A percentile compares a stretch with the other conserved stretches of the same genome.
These are phyloP conservation scores for Tricholoma sp. DNA, from an alignment of 768 basidiomycete species.

Conservation along the genomic window DNA sequence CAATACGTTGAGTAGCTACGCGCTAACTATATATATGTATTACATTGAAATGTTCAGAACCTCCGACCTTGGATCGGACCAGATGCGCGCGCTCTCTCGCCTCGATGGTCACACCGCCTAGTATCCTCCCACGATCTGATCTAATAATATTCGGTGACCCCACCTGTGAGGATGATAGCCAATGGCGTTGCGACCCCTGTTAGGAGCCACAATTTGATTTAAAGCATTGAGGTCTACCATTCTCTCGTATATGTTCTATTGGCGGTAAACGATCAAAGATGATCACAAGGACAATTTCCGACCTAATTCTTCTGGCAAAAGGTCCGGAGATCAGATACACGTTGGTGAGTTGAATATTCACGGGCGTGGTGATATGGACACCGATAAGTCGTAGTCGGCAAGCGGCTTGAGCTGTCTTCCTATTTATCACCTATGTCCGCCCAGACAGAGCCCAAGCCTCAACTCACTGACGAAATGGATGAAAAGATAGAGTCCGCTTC, in stretches of 20 bases:
- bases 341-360: conserved; percentile 20
- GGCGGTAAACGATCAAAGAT: conserved; percentile 8
- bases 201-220: no score
- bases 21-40: no score
- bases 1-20: no score
- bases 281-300: conserved; percentile 17
- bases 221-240: background rate
- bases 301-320: conserved; percentile 14
- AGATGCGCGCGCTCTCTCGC: no score
- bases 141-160: no score
- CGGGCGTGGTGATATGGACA: background rate
- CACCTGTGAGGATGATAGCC: no score
- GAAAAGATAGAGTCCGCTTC: conserved; percentile 26
- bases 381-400: conserved; percentile 8
- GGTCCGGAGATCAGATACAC: conserved; percentile 15
- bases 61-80: no score
- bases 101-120: no score
- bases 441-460: conserved; percentile 3
- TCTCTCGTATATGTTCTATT: background rate
- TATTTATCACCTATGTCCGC: conserved; percentile 10
- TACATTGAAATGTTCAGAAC: no score
- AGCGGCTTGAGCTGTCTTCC: conserved; percentile 2
- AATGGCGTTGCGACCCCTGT: no score
- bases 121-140: no score
- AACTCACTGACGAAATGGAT: conserved; percentile 15